Conservation (phyloP, 1,284 basidiomycete species). For the Cerrena zonata region DNA sequence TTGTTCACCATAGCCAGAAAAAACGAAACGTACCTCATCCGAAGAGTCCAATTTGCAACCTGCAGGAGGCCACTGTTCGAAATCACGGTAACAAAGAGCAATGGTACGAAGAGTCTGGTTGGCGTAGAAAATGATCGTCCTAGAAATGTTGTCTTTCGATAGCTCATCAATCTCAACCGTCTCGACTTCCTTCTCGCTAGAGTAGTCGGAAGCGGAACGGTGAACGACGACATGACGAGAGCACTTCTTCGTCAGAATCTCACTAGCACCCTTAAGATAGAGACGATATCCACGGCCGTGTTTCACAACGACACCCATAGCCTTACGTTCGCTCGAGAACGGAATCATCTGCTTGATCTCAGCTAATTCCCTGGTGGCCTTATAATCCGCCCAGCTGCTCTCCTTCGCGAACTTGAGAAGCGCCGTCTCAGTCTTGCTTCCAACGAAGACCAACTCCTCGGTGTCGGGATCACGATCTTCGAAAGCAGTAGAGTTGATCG, state of each 20-base stretch:
- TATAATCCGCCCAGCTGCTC: constrained; percentile 78
- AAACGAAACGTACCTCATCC: constrained; percentile 42
- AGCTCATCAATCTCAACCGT: constrained; percentile 57
- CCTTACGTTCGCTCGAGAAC: constrained; percentile 91
- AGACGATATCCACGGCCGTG: constrained; percentile 61
- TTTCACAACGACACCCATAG: constrained; percentile 86
- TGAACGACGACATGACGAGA: constrained; percentile 66
- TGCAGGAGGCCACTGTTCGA: constrained; percentile 79
- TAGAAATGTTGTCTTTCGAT: constrained; percentile 72
- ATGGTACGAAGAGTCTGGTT: constrained; percentile 92
- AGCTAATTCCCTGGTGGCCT: constrained; percentile 59
- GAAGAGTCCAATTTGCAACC: constrained; percentile 39
- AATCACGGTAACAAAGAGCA: constrained; percentile 88
- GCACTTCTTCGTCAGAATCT: constrained; percentile 82
- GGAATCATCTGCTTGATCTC: constrained; percentile 85
- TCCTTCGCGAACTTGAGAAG: constrained; percentile 87
- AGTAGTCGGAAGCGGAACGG: constrained; percentile 29
- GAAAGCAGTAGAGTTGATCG: constrained; percentile 94
- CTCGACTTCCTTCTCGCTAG: constrained; percentile 42
- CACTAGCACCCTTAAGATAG: constrained; percentile 90
- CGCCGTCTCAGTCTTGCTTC: constrained; percentile 95
- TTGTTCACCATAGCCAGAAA: constrained; percentile 1
- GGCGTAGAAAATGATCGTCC: constrained; percentile 94
- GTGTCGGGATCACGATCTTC: constrained; percentile 72
- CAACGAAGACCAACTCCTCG: constrained; percentile 71